Base-by-base conservation (phyloP, 805 yeast species). In the Kazachstania martiniae region DNA sequence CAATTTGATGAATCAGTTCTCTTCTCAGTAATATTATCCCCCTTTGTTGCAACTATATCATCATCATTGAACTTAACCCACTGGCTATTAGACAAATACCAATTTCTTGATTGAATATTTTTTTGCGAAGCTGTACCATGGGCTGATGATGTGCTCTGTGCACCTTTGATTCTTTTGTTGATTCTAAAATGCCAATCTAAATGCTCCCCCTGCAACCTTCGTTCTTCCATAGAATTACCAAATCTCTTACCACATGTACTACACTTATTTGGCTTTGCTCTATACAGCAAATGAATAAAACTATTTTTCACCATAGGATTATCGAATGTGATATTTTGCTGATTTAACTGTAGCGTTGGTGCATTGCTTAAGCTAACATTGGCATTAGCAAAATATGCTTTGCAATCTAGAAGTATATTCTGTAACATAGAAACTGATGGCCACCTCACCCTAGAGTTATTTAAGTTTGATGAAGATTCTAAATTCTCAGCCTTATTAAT, bases 121-220 rank as follows among this genome's bases (percentile, higher is more conserved):
- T 51, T 53, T 21, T 49, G 18, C 4, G 28, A 29, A 4, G 34
- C 23, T 19, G 29, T 22, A 15, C 38, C 43, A 5, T 39, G 29
- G n/a, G 26, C 33, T 5, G 46, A 37, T 6, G 30, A 27, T 7
- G 53, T 49, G 14, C 34, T 27, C 12, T 45, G 44, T 4, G 56
- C 42, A 18, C 70, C 69, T 35, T 73, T 71, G 29, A 82, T 63
- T 46, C 80, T 77, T 52, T 83, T 84, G 56, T 85, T 89, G 27
- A 84, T 80, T 46, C 97, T 71, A 63, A 85, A 86, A 62, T 89
- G 97, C 96, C 96, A 89, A 56, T 89, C 98, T 42, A 85, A 61
- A 58, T 91, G 98, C 12, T 72, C 65, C 32, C 77, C 71, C 37
- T 70, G 70, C 29, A 59, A 58, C 5, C 57, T 56, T 24, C 57